Evolutionary conservation across 139 green algal species (phyloP).

Genomic region (Chlamydomonas incerta): DNA sequence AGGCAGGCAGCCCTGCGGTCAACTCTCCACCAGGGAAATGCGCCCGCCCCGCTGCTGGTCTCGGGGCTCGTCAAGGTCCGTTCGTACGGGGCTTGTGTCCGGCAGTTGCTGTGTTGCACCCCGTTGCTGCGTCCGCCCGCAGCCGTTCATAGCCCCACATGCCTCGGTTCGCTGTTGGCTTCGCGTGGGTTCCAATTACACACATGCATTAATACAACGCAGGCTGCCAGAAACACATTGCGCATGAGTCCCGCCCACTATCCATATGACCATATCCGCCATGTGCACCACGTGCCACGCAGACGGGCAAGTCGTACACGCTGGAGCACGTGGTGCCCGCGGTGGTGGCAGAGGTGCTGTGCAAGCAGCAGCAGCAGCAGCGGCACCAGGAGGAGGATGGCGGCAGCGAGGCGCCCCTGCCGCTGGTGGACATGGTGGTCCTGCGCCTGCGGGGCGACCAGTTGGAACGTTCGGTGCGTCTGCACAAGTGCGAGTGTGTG

Average conservation of each 20-base stretch:
- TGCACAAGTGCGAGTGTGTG: neutral
- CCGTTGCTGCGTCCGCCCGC: neutral
- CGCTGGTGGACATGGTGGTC: neutral
- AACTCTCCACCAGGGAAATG: neutral
- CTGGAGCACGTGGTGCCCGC: constrained; percentile 15
- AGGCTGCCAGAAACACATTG: neutral
- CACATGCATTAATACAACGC: neutral
- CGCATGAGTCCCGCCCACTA: too few species aligned
- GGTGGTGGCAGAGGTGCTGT: constrained; percentile 10
- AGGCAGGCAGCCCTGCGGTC: neutral
- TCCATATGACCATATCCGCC: too few species aligned
- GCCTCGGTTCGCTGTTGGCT: neutral
- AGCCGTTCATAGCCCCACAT: neutral
- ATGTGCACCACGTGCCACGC: neutral
- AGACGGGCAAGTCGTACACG: constrained; percentile 15
- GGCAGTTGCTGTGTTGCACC: neutral
- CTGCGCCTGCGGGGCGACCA: neutral
- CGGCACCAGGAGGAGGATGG: too few species aligned
- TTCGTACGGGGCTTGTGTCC: neutral
- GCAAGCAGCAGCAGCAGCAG: neutral
- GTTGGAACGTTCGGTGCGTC: neutral
- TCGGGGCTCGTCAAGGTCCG: constrained; percentile 16
- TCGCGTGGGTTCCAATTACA: neutral
- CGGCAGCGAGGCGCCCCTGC: neutral
- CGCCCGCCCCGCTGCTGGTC: neutral